phyloP scores from a whole-genome alignment of 176 grass and related monocot species.

The Urochloa ruziziensis region DNA sequence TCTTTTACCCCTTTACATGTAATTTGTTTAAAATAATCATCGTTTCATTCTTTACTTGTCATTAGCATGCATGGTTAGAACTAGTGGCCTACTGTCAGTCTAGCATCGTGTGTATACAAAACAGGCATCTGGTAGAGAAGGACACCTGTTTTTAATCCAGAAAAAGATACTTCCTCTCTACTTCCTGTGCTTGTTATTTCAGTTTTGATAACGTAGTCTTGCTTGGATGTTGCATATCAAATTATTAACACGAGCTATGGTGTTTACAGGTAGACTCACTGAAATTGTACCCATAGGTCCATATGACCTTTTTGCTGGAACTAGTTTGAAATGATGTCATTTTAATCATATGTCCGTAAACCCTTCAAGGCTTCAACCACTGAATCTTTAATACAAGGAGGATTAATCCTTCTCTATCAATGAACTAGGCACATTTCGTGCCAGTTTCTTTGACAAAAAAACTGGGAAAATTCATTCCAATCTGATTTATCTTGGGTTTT shows the following conservation, averaged over 20 bases:
- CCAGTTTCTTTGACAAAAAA: neutral
- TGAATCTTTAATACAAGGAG: neutral
- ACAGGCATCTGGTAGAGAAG: neutral
- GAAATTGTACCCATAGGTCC: neutral
- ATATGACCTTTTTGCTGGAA: no score
- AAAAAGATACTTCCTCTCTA: neutral
- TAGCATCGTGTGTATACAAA: neutral
- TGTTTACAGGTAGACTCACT: neutral
- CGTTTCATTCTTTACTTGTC: neutral
- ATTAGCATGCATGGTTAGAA: neutral
- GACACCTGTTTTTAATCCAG: neutral
- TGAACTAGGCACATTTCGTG: neutral
- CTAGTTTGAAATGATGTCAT: neutral
- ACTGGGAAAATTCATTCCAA: neutral
- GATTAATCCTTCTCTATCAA: no score
- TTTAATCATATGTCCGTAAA: neutral
- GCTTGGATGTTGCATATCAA: slow-evolving; percentile 8
- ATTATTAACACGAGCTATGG: neutral
- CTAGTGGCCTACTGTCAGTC: neutral
- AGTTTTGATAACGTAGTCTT: neutral
- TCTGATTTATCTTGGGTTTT: neutral
- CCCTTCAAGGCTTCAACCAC: no score
- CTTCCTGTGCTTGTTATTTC: neutral
- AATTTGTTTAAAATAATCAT: neutral
- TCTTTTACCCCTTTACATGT: neutral